Conservation (phyloP, 2,329 filamentous ascomycete species). For the Alternaria gaisen region DNA sequence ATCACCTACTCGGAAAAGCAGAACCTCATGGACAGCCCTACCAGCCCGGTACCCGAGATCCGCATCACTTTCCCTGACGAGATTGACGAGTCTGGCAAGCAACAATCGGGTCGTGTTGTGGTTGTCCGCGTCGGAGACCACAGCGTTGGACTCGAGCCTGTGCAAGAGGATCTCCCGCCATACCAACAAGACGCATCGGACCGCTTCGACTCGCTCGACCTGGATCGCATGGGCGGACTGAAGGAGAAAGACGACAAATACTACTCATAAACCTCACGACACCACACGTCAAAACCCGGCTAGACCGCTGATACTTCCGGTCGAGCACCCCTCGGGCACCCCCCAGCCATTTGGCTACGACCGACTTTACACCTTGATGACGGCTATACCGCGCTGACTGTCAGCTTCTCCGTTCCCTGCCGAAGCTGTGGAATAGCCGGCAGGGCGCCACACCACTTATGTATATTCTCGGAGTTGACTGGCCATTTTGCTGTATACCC, state of each 20-base stretch:
- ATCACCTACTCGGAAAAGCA: slow-evolving; percentile 83
- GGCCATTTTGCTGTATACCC: slow-evolving; percentile 34
- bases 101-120: slow-evolving; percentile 85
- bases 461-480: slow-evolving; percentile 51
- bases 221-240: slow-evolving; percentile 91
- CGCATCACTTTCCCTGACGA: slow-evolving; percentile 98
- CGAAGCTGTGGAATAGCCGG: slow-evolving; percentile 24
- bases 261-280: slow-evolving; percentile 36
- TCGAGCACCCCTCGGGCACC: slow-evolving; percentile 27
- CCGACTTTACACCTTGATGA: slow-evolving; percentile 43
- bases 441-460: slow-evolving; percentile 29
- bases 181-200: slow-evolving; percentile 83
- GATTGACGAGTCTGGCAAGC: slow-evolving; percentile 82
- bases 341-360: slow-evolving; percentile 51
- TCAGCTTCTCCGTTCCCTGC: slow-evolving; percentile 27
- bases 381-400: slow-evolving; percentile 42
- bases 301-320: slow-evolving; percentile 20
- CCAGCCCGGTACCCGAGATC: slow-evolving; percentile 88
- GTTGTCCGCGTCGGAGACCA: slow-evolving; percentile 90
- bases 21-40: slow-evolving; percentile 78
- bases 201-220: slow-evolving; percentile 91
- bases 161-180: slow-evolving; percentile 81
- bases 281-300: slow-evolving; percentile 24
- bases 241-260: slow-evolving; percentile 81
- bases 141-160: slow-evolving; percentile 87